A percentile compares a stretch with the other conserved stretches of the same genome.
These are phyloP conservation scores for Eucalyptus erythrocorys DNA, from an alignment of 345 rosid species.

Conservation along the genomic window DNA sequence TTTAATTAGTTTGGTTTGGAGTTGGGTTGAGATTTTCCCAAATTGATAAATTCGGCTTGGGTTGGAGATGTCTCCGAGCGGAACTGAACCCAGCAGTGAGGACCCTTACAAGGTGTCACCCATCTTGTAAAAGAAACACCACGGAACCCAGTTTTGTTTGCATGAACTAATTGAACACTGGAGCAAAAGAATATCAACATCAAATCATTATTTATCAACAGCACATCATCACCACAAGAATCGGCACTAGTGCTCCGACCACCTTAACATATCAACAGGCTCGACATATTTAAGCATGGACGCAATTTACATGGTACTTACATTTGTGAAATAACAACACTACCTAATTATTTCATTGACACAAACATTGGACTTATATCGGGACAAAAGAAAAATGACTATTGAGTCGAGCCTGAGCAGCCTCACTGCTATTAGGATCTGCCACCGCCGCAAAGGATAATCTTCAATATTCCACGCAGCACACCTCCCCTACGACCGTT, in stretches of 20 bases:
- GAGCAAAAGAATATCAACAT: background rate
- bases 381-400: background rate
- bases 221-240: background rate
- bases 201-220: too few relatives aligned
- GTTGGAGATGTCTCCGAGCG: background rate
- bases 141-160: background rate
- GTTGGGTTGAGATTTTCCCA: background rate
- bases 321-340: background rate
- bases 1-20: background rate
- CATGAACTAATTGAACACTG: background rate
- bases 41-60: background rate
- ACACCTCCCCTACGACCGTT: too few relatives aligned
- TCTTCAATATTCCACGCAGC: too few relatives aligned
- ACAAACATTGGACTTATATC: background rate
- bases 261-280: too few relatives aligned
- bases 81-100: background rate
- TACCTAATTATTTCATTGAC: background rate
- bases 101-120: background rate
- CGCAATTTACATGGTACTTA: too few relatives aligned
- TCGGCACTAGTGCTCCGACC: too few relatives aligned
- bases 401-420: background rate
- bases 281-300: too few relatives aligned
- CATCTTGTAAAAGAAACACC: background rate
- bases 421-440: background rate
- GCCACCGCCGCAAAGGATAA: too few relatives aligned